Percentiles rank a stretch among this genome's conserved stretches.
These are phyloP conservation scores for Leishmania major DNA, from an alignment of 208 protist genomes.

Conservation along the genomic window DNA sequence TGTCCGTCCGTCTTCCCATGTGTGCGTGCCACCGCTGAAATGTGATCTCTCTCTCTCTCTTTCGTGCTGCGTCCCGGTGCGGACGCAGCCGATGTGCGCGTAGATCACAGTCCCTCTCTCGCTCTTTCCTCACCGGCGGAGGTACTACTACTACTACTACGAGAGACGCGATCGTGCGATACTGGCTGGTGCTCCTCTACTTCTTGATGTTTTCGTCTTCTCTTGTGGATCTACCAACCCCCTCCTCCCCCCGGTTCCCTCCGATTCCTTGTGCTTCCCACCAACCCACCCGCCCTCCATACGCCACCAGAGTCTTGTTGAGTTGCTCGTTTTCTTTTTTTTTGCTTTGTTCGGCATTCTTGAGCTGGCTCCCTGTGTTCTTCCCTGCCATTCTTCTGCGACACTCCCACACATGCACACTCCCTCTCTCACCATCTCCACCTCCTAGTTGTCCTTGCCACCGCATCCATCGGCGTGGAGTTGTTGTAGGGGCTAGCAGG, in stretches of 20 bases:
- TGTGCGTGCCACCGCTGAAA: not conserved
- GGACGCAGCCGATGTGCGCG: not conserved
- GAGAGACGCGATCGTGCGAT: not conserved
- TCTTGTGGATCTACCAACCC: not conserved
- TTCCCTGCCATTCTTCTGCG: not conserved
- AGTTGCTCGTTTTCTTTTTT: not conserved
- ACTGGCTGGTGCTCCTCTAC: not conserved
- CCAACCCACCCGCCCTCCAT: not conserved
- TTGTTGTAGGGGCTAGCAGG: not conserved
- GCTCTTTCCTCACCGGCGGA: not conserved
- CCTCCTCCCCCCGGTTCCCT: not conserved
- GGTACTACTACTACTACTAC: not conserved
- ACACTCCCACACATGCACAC: not conserved
- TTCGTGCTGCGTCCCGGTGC: not conserved
- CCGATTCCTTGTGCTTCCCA: not conserved
- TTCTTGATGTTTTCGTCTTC: not conserved
- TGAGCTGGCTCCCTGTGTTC: not conserved
- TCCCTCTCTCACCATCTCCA: not conserved
- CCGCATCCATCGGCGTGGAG: not conserved
- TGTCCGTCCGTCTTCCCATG: not conserved
- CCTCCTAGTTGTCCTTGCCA: not conserved
- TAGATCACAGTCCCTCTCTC: not conserved
- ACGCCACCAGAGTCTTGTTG: not conserved
- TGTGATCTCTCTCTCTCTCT: not conserved
- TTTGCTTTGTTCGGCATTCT: not conserved